A percentile compares a stretch with the other conserved stretches of the same genome.
These are phyloP conservation scores for Lentinula boryana DNA, from an alignment of 768 basidiomycete species.

Conservation along the genomic window DNA sequence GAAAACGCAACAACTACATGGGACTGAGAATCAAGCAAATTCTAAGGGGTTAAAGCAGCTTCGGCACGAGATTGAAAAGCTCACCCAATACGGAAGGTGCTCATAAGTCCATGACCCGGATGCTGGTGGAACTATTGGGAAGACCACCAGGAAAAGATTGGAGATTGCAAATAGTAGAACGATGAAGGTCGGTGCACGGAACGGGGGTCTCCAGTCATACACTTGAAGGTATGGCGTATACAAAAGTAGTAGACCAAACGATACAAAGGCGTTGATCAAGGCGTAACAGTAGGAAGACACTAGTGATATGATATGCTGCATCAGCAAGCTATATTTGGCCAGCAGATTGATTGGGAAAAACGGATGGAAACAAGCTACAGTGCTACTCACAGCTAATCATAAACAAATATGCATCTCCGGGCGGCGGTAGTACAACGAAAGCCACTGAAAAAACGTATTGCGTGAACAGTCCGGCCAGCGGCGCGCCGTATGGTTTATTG, in stretches of 20 bases:
- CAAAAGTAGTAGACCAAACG: slow-evolving; percentile 58
- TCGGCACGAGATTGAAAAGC: slow-evolving; percentile 15
- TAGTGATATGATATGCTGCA: slow-evolving; percentile 15
- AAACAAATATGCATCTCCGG: slow-evolving; percentile 74
- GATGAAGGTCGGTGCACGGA: slow-evolving; percentile 43
- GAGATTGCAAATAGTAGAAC: slow-evolving; percentile 55
- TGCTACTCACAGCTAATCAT: slow-evolving; percentile 50
- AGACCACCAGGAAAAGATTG: slow-evolving; percentile 57
- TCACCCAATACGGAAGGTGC: slow-evolving; percentile 63
- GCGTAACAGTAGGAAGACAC: slow-evolving; percentile 54
- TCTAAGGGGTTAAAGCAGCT: not conserved
- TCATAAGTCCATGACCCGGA: slow-evolving; percentile 47
- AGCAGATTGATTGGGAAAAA: not conserved
- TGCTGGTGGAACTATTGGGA: slow-evolving; percentile 59
- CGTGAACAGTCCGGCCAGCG: slow-evolving; percentile 53
- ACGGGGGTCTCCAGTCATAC: slow-evolving; percentile 62
- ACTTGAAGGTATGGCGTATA: slow-evolving; percentile 36
- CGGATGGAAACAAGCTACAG: not conserved
- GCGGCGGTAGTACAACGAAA: slow-evolving; percentile 51
- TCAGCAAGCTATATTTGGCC: not conserved
- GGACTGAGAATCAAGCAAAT: slow-evolving; percentile 23
- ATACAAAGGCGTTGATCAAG: slow-evolving; percentile 53
- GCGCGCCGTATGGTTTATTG: slow-evolving; percentile 66
- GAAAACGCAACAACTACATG: slow-evolving; percentile 43
- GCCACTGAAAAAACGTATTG: slow-evolving; percentile 57